Conservation (phyloP, 139 green algal species). For the Chlorella sp. region DNA sequence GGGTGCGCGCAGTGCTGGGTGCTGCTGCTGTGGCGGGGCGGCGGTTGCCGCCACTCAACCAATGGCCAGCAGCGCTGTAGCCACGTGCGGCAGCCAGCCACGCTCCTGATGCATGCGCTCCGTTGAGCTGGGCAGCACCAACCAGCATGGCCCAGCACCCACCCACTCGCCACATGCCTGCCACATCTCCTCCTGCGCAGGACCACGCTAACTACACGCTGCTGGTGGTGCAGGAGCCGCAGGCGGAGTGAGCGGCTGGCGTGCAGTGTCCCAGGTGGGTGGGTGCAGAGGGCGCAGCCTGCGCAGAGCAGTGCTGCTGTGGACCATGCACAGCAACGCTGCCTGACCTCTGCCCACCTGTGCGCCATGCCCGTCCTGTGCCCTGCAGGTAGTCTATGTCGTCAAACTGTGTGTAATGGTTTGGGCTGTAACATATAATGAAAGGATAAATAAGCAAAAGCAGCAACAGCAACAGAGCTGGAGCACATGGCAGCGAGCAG, state of each 20-base stretch:
- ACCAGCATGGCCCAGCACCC: neutral
- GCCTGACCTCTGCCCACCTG: neutral
- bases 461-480: neutral
- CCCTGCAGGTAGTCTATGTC: neutral
- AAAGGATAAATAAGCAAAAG: neutral
- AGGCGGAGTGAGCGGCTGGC: conserved; percentile 6
- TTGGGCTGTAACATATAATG: neutral
- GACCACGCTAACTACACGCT: conserved; percentile 75
- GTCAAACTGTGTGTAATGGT: neutral
- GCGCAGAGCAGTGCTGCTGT: neutral
- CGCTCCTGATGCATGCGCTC: too few species aligned
- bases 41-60: too few species aligned
- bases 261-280: neutral
- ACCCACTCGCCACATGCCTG: neutral
- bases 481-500: too few species aligned
- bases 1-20: conserved; percentile 6
- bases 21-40: neutral
- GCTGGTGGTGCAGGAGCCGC: conserved; percentile 80
- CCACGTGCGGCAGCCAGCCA: too few species aligned
- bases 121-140: too few species aligned
- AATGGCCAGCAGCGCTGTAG: too few species aligned
- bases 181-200: neutral
- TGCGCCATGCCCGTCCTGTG: neutral
- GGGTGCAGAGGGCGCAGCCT: neutral
- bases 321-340: neutral